Evolutionary conservation across 257 asterid species (phyloP).

Genomic region (Primulina huaijiensis): DNA sequence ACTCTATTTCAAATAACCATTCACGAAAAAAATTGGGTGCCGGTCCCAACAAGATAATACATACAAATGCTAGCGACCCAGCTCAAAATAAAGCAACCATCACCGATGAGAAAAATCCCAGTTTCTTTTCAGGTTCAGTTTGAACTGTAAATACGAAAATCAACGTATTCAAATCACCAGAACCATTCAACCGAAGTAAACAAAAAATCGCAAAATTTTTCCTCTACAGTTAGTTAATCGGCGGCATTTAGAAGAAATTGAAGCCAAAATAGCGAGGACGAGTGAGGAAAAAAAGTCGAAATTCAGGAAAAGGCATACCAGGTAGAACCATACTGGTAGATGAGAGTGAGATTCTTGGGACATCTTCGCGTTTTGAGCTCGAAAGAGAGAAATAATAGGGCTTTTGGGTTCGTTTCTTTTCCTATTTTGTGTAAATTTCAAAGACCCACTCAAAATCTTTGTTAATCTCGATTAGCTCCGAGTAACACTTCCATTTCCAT

Average conservation of each 20-base stretch:
- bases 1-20: slow-evolving; percentile 10
- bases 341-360: neutral
- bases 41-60: neutral
- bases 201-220: neutral
- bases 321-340: neutral
- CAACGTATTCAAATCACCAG: neutral
- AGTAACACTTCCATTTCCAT: no score
- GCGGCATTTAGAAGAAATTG: neutral
- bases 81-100: slow-evolving; percentile 5
- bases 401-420: neutral
- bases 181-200: neutral
- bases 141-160: neutral
- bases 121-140: neutral
- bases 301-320: neutral
- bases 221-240: neutral
- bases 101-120: neutral
- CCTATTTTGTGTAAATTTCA: neutral
- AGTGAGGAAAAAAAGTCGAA: neutral
- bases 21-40: neutral
- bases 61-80: slow-evolving; percentile 17
- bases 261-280: neutral
- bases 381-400: neutral
- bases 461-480: no score
- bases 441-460: neutral
- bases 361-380: neutral